A percentile compares a stretch with the other conserved stretches of the same genome.
These are phyloP conservation scores for Alopecurus myosuroides DNA, from an alignment of 176 grass and related monocot genomes.

Conservation along the genomic window DNA sequence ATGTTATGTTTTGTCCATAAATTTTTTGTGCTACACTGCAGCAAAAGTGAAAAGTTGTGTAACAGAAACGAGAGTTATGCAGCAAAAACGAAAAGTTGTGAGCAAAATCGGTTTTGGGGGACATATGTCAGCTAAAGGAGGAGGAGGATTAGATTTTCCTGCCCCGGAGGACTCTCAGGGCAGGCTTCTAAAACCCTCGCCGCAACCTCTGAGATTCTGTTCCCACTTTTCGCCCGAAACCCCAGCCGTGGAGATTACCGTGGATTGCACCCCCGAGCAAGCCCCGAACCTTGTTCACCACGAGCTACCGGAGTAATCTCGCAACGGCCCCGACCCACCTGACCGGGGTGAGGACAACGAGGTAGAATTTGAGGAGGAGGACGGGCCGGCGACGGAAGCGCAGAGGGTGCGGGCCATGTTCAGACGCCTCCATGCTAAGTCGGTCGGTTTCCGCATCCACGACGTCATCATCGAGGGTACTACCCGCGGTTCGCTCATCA, in stretches of 20 bases:
- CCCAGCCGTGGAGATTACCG: conserved; percentile 9
- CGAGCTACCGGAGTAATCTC: neutral
- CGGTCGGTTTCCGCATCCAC: conserved; percentile 51
- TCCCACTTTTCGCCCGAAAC: neutral
- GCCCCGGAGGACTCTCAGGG: too few relatives aligned
- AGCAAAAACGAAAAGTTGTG: too few relatives aligned
- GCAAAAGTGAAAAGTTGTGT: too few relatives aligned
- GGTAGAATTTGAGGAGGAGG: conserved; percentile 26
- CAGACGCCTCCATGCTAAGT: conserved; percentile 13
- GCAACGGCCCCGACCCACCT: neutral
- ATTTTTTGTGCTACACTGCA: too few relatives aligned
- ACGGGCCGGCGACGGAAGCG: conserved; percentile 3
- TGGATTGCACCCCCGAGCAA: conserved; percentile 9
- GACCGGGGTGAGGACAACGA: conserved; percentile 15
- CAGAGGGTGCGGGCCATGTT: conserved; percentile 30
- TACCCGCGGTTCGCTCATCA: conserved; percentile 56
- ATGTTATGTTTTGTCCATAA: too few relatives aligned
- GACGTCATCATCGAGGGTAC: too few relatives aligned
- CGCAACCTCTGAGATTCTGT: neutral
- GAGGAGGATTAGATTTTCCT: too few relatives aligned
- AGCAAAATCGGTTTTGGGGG: too few relatives aligned
- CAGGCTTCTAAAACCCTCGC: neutral
- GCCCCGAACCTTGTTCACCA: neutral
- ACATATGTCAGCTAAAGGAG: too few relatives aligned
- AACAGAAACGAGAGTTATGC: too few relatives aligned